Evolutionary conservation across 2,329 filamentous ascomycete species (phyloP), one percentile per base, ranked within the genome.

Genomic region (Penicillium psychrosexuale): DNA sequence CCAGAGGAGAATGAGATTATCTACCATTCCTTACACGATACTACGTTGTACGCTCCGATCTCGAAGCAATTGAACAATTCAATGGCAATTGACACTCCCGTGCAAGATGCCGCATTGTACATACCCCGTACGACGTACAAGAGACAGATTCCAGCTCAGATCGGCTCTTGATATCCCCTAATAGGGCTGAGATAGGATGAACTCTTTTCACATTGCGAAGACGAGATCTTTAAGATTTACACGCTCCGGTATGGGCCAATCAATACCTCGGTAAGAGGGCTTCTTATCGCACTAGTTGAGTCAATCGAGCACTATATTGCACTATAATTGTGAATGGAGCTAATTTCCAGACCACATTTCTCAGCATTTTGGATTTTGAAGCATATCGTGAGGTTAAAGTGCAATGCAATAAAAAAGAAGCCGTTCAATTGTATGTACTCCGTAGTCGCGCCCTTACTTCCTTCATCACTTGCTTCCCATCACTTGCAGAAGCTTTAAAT

Each of bases 401-500:
- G 12, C 13, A 15, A 34, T 15, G 13, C 13, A 34, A 34, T 34
- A 15, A 34, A 34, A 13, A 34, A 34, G 42, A 47, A 36, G 36
- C 49, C 37, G 53, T 56, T 52, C 31, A 51, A 45, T 53, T 54
- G 49, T 38, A 44, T 6, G 22, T 24, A 24, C 4, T 24, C 22
- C 22, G 22, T 24, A 24, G 22, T 24, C 22, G 34, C 36, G 39
- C 45, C 34, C 34, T 31, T 49, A 6, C 28, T 34, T 45, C 19
- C 31, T 22, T 22, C 36, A 48, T 49, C 44, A 43, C 51, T 55
- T 62, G 53, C 55, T 34, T 57, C 8, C 47, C 13, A 66, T 65
- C 60, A 65, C 63, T 61, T 65, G 51, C 51, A 53, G 51, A 58
- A 66, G 56, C 63, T 67, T 61, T 60, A 67, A 51, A 60, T 62